A percentile compares a stretch with the other conserved stretches of the same genome.
Evolutionary conservation across 371 early-diverging fungal genomes (phyloP).

Genomic region (Basidiobolus meristosporus): DNA sequence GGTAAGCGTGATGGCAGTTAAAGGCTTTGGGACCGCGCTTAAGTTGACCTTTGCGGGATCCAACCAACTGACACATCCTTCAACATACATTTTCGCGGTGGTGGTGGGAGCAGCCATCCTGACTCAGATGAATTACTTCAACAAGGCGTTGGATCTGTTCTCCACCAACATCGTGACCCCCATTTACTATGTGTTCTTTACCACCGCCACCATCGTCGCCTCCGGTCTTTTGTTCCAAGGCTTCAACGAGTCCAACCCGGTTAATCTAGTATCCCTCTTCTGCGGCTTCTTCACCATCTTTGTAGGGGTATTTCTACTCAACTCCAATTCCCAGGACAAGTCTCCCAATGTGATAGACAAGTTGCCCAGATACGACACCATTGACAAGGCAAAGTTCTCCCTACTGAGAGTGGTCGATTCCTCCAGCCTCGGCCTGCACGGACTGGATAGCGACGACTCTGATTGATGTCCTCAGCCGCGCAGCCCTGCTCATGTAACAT

Average conservation of each 20-base stretch:
- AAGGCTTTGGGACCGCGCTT: slow-evolving; percentile 80
- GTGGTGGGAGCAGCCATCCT: slow-evolving; percentile 61
- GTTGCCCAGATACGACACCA: too few species aligned
- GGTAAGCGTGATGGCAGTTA: slow-evolving; percentile 76
- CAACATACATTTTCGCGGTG: slow-evolving; percentile 71
- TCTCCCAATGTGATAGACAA: slow-evolving; percentile 6
- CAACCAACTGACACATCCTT: slow-evolving; percentile 73
- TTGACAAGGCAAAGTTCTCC: too few species aligned
- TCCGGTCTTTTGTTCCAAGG: slow-evolving; percentile 77
- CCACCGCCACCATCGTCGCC: slow-evolving; percentile 76
- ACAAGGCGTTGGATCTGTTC: slow-evolving; percentile 82
- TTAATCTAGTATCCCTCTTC: slow-evolving; percentile 64
- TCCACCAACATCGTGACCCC: slow-evolving; percentile 74
- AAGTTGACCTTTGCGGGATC: slow-evolving; percentile 76
- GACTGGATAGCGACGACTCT: too few species aligned
- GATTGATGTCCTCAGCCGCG: too few species aligned
- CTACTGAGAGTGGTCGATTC: too few species aligned
- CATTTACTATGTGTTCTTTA: slow-evolving; percentile 86
- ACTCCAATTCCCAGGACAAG: slow-evolving; percentile 17
- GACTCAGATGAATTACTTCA: slow-evolving; percentile 91
- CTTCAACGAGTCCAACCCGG: slow-evolving; percentile 46
- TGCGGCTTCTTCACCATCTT: slow-evolving; percentile 82
- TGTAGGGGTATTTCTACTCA: slow-evolving; percentile 71
- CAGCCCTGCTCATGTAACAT: too few species aligned
- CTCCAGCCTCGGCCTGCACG: too few species aligned